Percentiles rank a stretch among this genome's conserved stretches.
phyloP scores from a whole-genome alignment of 495 filamentous ascomycete species.

The Podospora pseudoanserina region DNA sequence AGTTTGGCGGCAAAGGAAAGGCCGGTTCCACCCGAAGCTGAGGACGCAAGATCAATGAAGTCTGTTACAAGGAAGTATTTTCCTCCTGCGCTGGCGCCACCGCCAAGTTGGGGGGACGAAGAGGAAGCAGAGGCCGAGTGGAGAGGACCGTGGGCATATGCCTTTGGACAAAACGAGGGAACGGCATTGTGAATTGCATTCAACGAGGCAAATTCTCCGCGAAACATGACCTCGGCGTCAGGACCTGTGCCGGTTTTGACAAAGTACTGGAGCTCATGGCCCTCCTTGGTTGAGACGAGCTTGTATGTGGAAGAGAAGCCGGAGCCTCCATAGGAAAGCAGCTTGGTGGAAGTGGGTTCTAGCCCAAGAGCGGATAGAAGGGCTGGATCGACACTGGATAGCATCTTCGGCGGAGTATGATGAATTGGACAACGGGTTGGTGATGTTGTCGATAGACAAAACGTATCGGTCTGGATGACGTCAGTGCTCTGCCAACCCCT shows the following conservation, averaged over 20 bases:
- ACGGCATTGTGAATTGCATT: slow-evolving; percentile 71
- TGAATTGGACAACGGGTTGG: neutral
- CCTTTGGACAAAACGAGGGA: slow-evolving; percentile 69
- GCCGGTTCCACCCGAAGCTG: slow-evolving; percentile 36
- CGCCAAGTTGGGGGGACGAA: neutral
- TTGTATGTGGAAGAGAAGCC: slow-evolving; percentile 73
- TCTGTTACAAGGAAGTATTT: slow-evolving; percentile 74
- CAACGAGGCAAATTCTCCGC: slow-evolving; percentile 75
- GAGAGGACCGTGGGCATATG: slow-evolving; percentile 65
- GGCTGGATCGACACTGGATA: slow-evolving; percentile 47
- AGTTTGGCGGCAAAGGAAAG: slow-evolving; percentile 68
- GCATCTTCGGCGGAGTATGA: slow-evolving; percentile 5
- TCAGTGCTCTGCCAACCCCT: neutral
- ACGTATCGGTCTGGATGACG: neutral
- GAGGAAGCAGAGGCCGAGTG: slow-evolving; percentile 37
- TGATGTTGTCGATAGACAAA: too few species aligned
- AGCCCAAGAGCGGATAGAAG: slow-evolving; percentile 66
- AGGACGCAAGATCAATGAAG: slow-evolving; percentile 64
- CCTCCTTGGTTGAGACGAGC: slow-evolving; percentile 50
- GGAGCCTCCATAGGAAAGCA: slow-evolving; percentile 62
- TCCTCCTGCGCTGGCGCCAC: slow-evolving; percentile 5
- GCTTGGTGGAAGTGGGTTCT: slow-evolving; percentile 53
- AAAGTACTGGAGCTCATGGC: slow-evolving; percentile 64
- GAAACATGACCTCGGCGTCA: slow-evolving; percentile 73
- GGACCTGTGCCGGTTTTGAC: slow-evolving; percentile 70